Base-by-base conservation (phyloP, 495 filamentous ascomycete genomes). In the Lasiosphaeriaceae sp. region DNA sequence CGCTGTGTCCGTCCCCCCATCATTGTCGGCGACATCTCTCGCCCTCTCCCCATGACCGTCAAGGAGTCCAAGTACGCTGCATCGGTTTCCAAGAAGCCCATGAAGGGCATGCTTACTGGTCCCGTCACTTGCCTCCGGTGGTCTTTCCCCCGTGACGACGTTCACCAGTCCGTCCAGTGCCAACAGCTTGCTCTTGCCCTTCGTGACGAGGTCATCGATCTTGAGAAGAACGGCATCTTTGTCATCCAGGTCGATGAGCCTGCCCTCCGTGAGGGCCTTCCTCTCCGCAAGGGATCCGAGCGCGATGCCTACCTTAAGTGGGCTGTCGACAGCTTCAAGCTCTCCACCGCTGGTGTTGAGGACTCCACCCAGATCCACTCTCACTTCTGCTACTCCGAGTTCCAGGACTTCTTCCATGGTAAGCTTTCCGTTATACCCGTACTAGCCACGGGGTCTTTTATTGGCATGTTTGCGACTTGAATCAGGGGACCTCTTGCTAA, bases 341-440 rank as follows among this genome's bases (percentile, higher is more conserved):
- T 98, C 61, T 84, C 94, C 56, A 92, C 90, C 65, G 83, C 90
- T 51, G 93, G 90, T 69, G 94, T 97, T 52, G 71, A 88, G 69
- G 90, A 98, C 71, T 88, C 85, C 54, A 97, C 95, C 63, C 94
- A 98, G 82, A 96, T 98, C 77, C 94, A 98, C 85, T 96, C 91
- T 50, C 94, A 98, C 82, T 98, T 98, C 91, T 98, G 94, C 77
- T 98, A 98, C 86, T 96, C 92, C 46, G 94, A 98, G 82, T 98
- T 98, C 89, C 94, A 98, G 79, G 94, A 98, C 83, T 98, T 98
- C 85, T 98, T 98, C 89, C 90, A 97, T 74, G 39, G 39, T 43
- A 43, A 2, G 39, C n/a, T 59, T 47, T 47, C 31, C n/a, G n/a
- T n/a, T 47, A 47, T 23, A 6, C 7, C 20, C 48, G 7, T 23